Conservation (phyloP, 1,284 basidiomycete genomes). For the Pterulicium gracile region DNA sequence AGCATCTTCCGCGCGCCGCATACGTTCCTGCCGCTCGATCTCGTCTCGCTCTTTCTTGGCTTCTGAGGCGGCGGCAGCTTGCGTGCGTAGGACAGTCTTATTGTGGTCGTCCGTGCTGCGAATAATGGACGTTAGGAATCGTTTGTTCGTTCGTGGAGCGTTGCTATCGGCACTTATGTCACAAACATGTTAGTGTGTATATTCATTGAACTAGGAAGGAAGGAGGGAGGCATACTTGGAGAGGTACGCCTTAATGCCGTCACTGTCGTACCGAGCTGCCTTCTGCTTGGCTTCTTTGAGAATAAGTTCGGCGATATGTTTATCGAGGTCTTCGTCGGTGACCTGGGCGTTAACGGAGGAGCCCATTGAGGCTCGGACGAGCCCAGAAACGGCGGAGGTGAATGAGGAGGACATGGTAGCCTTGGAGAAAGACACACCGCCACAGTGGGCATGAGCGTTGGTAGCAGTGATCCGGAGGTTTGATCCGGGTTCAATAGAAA, state of each 20-base stretch:
- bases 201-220: conserved; percentile 10
- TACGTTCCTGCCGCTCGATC: conserved; percentile 46
- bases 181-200: not conserved
- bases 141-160: conserved; percentile 80
- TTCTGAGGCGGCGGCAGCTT: conserved; percentile 67
- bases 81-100: conserved; percentile 66
- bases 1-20: conserved; percentile 59
- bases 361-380: conserved; percentile 77
- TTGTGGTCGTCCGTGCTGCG: conserved; percentile 90
- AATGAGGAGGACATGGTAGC: conserved; percentile 33
- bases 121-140: conserved; percentile 82
- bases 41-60: conserved; percentile 54
- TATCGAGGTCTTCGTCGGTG: conserved; percentile 77
- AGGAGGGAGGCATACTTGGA: not conserved
- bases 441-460: too few relatives aligned
- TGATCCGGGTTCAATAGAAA: too few relatives aligned
- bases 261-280: conserved; percentile 58
- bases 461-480: too few relatives aligned
- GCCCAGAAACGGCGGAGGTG: conserved; percentile 76
- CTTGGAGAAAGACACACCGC: not conserved
- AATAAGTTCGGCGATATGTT: conserved; percentile 80
- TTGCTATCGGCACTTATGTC: conserved; percentile 37
- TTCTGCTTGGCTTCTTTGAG: conserved; percentile 86
- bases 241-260: conserved; percentile 62
- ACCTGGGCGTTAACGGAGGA: conserved; percentile 51